Conservation (phyloP, 2,329 filamentous ascomycete species). For the Monosporascus ibericus region DNA sequence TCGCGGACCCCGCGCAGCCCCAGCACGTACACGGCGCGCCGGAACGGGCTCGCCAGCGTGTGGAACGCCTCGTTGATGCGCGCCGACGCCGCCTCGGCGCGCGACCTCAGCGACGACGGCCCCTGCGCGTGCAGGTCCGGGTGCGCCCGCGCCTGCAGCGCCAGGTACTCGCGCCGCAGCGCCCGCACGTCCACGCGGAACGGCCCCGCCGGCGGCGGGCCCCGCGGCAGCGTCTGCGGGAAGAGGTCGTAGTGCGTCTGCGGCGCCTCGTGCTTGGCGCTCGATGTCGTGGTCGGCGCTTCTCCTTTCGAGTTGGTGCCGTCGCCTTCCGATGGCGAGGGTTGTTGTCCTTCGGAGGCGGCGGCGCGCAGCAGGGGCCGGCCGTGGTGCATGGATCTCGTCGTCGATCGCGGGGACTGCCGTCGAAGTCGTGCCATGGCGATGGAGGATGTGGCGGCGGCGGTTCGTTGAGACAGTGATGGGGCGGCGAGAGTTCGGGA, state of each 20-base stretch:
- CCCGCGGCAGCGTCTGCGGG: conserved; percentile 66
- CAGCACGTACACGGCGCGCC: conserved; percentile 84
- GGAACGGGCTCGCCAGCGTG: conserved; percentile 71
- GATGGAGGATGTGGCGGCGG: background rate
- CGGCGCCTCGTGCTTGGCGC: conserved; percentile 5
- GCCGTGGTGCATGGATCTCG: background rate
- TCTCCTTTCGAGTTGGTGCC: background rate
- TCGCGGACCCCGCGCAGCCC: conserved; percentile 67
- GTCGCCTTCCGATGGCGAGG: background rate
- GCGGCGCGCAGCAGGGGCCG: background rate
- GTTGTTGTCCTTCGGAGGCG: background rate
- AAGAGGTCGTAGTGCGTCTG: conserved; percentile 83
- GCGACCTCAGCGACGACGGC: conserved; percentile 39
- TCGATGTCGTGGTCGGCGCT: background rate
- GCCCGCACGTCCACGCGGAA: conserved; percentile 67
- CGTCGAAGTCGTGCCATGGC: background rate
- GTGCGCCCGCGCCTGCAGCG: conserved; percentile 71
- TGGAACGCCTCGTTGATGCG: conserved; percentile 89
- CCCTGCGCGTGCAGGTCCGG: conserved; percentile 63
- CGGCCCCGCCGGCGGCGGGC: conserved; percentile 69
- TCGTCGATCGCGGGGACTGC: background rate
- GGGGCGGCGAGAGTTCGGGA: background rate
- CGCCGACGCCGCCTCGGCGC: conserved; percentile 72
- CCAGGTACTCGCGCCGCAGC: conserved; percentile 79
- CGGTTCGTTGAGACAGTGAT: background rate